These are phyloP conservation scores for Salix viminalis DNA, from an alignment of 345 rosid species.

Conservation along the genomic window DNA sequence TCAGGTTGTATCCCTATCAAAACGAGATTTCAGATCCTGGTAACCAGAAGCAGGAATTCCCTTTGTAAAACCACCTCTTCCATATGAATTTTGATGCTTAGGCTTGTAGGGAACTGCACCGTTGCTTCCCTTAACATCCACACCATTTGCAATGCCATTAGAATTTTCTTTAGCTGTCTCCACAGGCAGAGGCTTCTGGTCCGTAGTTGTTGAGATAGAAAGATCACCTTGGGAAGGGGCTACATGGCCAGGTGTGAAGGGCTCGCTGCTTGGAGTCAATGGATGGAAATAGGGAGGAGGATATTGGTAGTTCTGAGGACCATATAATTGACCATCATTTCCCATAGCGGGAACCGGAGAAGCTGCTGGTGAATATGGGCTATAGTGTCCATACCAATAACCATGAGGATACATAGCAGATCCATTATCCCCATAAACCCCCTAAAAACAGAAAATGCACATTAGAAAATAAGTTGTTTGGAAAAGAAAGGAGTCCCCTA, in stretches of 20 bases:
- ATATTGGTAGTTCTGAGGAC: slow-evolving; percentile 88
- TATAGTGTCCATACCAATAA: slow-evolving; percentile 63
- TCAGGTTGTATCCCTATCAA: slow-evolving; percentile 29
- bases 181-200: slow-evolving; percentile 52
- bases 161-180: slow-evolving; percentile 55
- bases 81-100: slow-evolving; percentile 50
- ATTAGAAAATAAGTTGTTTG: not conserved
- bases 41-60: slow-evolving; percentile 47
- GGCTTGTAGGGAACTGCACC: slow-evolving; percentile 54
- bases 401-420: slow-evolving; percentile 66
- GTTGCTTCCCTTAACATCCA: slow-evolving; percentile 49
- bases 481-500: not conserved
- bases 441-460: slow-evolving; percentile 33
- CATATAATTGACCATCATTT: slow-evolving; percentile 76
- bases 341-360: slow-evolving; percentile 78
- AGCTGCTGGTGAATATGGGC: slow-evolving; percentile 80
- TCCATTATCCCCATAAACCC: slow-evolving; percentile 72
- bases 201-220: slow-evolving; percentile 46
- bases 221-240: slow-evolving; percentile 51
- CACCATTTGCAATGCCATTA: slow-evolving; percentile 35
- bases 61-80: slow-evolving; percentile 47
- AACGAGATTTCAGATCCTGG: slow-evolving; percentile 58
- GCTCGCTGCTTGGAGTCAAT: slow-evolving; percentile 42
- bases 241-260: slow-evolving; percentile 47
- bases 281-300: slow-evolving; percentile 83